Evolutionary conservation across 106 monocot species (phyloP), one percentile per base, ranked within the genome.

Genomic region (Allium fistulosum): DNA sequence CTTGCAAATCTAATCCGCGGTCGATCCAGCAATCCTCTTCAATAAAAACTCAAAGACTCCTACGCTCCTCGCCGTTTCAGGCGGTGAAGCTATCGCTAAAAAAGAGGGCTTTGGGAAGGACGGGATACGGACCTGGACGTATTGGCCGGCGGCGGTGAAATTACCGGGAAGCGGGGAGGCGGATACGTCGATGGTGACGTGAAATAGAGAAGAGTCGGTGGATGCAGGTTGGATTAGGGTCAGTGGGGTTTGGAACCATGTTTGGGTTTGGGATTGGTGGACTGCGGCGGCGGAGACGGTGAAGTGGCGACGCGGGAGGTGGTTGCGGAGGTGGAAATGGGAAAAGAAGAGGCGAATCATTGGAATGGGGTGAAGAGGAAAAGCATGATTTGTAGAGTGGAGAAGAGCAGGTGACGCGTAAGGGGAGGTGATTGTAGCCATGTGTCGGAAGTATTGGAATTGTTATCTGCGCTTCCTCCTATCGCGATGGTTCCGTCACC

Each of bases 1-100:
- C 26, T 74, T 80, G 60, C 94, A 90, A 49, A 94, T 57, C 26
- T 58, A 52, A 49, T 90, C 90, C 10, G 87, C 81, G 10, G 87
- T 70, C 48, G 89, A 83, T 2, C 86, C 89, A n/a, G 65, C 37
- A 17, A 94, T 81, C 58, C 67, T 73, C 79, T 94, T 94, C 59
- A 94, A 86, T 16, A 94, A 79, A 61, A 94, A 84, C 53, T 94
- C 86, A 65, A 94, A 82, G 73, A 63, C 72, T 12, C 76, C 72
- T 4, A 53, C 49, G 26, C 52, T 27, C 11, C 62, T 51, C 22
- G 81, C 74, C 7, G 62, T 14, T 27, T 63, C 27, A 1, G 86
- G 94, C n/a, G 93, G 83, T 3, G 94, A 94, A 9, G 93, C 89
- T 65, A 94, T 82, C 50, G 94, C 83, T 27, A 94, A 80, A 69